Evolutionary conservation across 805 yeast genomes (phyloP), one percentile per base, ranked within the genome.

Genomic region (Metschnikowia kofuensis): DNA sequence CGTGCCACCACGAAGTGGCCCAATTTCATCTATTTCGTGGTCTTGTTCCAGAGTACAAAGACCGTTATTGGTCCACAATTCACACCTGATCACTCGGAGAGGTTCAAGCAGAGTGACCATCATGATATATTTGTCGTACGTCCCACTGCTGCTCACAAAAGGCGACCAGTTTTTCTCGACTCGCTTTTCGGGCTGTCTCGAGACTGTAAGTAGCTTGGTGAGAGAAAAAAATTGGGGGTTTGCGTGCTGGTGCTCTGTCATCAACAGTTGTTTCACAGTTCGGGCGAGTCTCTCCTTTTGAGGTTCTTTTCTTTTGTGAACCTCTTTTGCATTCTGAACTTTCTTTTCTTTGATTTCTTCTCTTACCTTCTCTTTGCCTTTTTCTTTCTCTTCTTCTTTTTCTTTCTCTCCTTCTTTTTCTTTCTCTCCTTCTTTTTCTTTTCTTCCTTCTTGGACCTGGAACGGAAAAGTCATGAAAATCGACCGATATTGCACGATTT

Each of bases 161-260:
- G 72, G 57, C 64, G 76, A 28, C 77, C 77, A 72, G 48, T 70
- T 69, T 47, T 72, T 72, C 48, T 69, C 60, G 31, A 47, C 51
- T 1, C 15, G 35, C 54, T 59, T 38, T 26, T 49, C 42, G 9
- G 34, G 37, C 26, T 29, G 15, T 2, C 47, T 48, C 30, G 38
- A 38, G 12, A 47, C 38, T 13, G 12, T 26, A n/a, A 55, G 34
- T 36, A 51, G 52, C 12, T 40, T 51, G 9, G 50, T 54, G 31
- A 43, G 43, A 7, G 42, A 12, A 37, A 42, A 51, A n/a, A 37
- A 45, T 13, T 51, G 34, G 15, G 48, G 14, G 6, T 36, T 35
- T 6, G 45, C 40, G 12, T n/a, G 21, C 6, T 48, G 38, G 6
- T 28, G 26, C 8, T 34, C 32, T 3, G 11, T 28, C 7, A 21